These are phyloP conservation scores for Stylonectria norvegica DNA, from an alignment of 2,329 filamentous ascomycete species.

Conservation along the genomic window DNA sequence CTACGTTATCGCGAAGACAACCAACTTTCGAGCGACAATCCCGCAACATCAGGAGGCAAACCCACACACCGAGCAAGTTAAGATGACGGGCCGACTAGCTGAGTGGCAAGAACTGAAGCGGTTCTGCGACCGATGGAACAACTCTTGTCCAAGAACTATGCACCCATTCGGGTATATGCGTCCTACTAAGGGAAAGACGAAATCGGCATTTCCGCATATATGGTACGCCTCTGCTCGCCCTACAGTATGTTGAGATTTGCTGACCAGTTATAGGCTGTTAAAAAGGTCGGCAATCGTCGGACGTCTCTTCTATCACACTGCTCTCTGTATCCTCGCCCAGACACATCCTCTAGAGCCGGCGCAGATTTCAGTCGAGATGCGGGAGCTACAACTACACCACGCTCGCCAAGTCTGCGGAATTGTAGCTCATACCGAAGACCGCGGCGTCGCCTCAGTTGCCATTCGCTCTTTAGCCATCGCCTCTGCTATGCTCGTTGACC, in stretches of 20 bases:
- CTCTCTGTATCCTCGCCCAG: slow-evolving; percentile 75
- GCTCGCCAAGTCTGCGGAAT: slow-evolving; percentile 87
- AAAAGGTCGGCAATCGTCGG: slow-evolving; percentile 79
- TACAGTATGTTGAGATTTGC: neutral
- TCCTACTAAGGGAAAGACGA: slow-evolving; percentile 61
- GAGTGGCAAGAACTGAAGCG: slow-evolving; percentile 79
- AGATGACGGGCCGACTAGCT: slow-evolving; percentile 60
- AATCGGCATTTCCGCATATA: slow-evolving; percentile 79
- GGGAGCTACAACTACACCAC: slow-evolving; percentile 66
- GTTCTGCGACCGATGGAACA: slow-evolving; percentile 82
- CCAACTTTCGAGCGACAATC: slow-evolving; percentile 75
- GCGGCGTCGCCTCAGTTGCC: slow-evolving; percentile 73
- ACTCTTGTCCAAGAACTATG: slow-evolving; percentile 78
- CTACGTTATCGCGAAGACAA: slow-evolving; percentile 82
- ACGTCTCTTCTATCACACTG: slow-evolving; percentile 84
- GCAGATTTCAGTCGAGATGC: slow-evolving; percentile 63
- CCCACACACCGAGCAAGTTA: slow-evolving; percentile 57
- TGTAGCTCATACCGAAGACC: slow-evolving; percentile 77
- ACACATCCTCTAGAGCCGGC: slow-evolving; percentile 67
- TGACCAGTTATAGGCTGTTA: slow-evolving; percentile 59
- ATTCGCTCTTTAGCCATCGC: slow-evolving; percentile 77
- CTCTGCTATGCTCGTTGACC: slow-evolving; percentile 65
- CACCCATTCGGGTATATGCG: slow-evolving; percentile 76
- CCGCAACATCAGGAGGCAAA: slow-evolving; percentile 60
- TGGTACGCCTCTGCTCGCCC: slow-evolving; percentile 54